phyloP scores from a whole-genome alignment of 352 stramenopile species.

The Globisporangium paroecandrum region DNA sequence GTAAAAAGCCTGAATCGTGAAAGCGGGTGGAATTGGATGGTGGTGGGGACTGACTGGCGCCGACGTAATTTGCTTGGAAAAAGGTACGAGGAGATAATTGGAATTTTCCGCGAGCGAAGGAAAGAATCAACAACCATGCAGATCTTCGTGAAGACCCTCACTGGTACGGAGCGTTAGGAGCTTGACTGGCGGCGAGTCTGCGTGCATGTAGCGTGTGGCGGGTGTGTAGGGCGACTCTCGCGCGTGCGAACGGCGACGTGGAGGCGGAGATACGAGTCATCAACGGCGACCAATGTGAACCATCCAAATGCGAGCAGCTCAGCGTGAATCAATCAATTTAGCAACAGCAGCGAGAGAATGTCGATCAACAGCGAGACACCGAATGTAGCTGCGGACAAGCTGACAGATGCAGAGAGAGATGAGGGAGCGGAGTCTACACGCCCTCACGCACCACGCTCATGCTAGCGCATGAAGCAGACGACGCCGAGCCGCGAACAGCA shows the following conservation, averaged over 20 bases:
- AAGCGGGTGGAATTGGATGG: conserved; percentile 24
- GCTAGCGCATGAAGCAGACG: background rate
- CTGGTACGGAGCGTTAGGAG: conserved; percentile 17
- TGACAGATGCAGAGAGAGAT: background rate
- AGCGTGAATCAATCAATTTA: background rate
- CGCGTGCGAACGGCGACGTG: background rate
- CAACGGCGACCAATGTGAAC: background rate
- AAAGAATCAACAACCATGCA: conserved; percentile 60
- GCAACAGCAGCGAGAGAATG: conserved; percentile 4
- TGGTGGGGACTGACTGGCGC: conserved; percentile 26
- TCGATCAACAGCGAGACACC: background rate
- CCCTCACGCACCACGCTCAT: conserved; percentile 2
- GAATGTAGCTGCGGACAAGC: background rate
- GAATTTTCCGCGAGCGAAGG: conserved; percentile 54
- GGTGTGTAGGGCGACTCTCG: background rate
- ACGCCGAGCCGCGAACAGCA: background rate
- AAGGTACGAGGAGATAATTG: conserved; percentile 29
- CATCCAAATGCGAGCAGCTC: background rate
- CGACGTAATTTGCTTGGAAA: background rate
- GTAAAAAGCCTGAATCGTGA: conserved; percentile 12
- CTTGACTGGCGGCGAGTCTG: background rate
- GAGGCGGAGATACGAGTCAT: background rate
- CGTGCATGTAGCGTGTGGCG: background rate
- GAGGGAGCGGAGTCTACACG: background rate
- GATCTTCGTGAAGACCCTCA: conserved; percentile 53